Percentiles rank a stretch among this genome's conserved stretches.
These are phyloP conservation scores for Kitagawia praeruptora DNA, from an alignment of 129 eudicot genomes.

Conservation along the genomic window DNA sequence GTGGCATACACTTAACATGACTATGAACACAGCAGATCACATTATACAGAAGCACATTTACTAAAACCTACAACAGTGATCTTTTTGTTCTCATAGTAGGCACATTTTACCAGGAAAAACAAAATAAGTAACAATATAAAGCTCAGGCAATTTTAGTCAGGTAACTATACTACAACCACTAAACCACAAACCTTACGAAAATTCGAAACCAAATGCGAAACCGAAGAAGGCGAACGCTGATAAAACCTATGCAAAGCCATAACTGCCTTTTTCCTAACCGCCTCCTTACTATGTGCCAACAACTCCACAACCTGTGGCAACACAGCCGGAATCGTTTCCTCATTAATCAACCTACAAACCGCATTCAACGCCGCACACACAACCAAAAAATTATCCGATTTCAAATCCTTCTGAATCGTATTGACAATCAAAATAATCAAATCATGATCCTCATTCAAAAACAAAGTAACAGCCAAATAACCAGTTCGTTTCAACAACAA, in stretches of 20 bases:
- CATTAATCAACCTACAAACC: slow-evolving; percentile 88
- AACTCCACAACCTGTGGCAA: slow-evolving; percentile 83
- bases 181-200: slow-evolving; percentile 62
- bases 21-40: not conserved
- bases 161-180: not conserved
- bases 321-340: slow-evolving; percentile 98
- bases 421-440: slow-evolving; percentile 89
- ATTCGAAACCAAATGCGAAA: slow-evolving; percentile 63
- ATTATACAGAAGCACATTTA: not conserved
- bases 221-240: slow-evolving; percentile 67
- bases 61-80: not conserved
- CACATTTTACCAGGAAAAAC: not conserved
- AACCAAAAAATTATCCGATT: slow-evolving; percentile 81
- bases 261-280: slow-evolving; percentile 95
- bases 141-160: not conserved
- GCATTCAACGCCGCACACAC: slow-evolving; percentile 97
- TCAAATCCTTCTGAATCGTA: slow-evolving; percentile 97
- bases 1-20: not conserved
- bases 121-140: not conserved
- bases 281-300: slow-evolving; percentile 71
- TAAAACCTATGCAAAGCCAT: slow-evolving; percentile 97
- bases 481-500: slow-evolving; percentile 71
- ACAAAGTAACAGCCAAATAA: slow-evolving; percentile 83
- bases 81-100: not conserved
- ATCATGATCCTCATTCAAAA: slow-evolving; percentile 93